phyloP scores from a whole-genome alignment of 2,329 filamentous ascomycete genomes.

The Colletotrichum camelliae region DNA sequence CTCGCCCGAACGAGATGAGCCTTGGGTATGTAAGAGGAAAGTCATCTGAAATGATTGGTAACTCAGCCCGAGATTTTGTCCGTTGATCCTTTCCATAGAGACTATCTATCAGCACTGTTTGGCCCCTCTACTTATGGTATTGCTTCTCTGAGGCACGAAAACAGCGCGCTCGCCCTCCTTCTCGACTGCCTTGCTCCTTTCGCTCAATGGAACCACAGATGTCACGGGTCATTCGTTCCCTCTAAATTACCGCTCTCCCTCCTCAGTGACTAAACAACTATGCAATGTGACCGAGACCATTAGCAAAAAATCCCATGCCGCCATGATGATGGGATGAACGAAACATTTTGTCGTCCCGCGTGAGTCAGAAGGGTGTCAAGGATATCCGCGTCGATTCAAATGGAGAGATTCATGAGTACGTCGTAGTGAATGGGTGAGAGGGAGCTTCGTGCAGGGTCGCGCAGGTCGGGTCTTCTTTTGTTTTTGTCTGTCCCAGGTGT shows the following conservation, averaged over 20 bases:
- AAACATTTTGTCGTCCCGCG: slow-evolving; percentile 16
- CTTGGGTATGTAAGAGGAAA: background rate
- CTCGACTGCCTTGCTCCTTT: background rate
- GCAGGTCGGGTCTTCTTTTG: background rate
- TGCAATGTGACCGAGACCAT: slow-evolving; percentile 22
- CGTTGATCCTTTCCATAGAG: slow-evolving; percentile 19
- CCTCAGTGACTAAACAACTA: slow-evolving; percentile 18
- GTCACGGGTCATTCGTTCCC: slow-evolving; percentile 3
- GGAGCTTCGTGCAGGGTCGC: background rate
- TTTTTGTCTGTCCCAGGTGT: background rate
- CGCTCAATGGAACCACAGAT: slow-evolving; percentile 2
- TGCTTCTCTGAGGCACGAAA: slow-evolving; percentile 1
- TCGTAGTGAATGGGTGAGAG: slow-evolving; percentile 5
- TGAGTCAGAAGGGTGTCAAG: slow-evolving; percentile 19
- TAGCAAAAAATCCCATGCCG: slow-evolving; percentile 19
- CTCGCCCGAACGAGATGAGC: background rate
- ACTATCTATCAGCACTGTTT: slow-evolving; percentile 19
- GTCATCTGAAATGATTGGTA: background rate
- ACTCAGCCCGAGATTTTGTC: background rate
- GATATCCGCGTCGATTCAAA: slow-evolving; percentile 17
- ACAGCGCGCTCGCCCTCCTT: background rate
- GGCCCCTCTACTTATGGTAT: background rate
- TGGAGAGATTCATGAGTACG: slow-evolving; percentile 16
- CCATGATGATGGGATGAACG: slow-evolving; percentile 16
- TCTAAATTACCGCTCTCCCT: slow-evolving; percentile 18